Evolutionary conservation across 164 flowering plant species (phyloP), one percentile per base, ranked within the genome.

Genomic region (Magnolia sinica): DNA sequence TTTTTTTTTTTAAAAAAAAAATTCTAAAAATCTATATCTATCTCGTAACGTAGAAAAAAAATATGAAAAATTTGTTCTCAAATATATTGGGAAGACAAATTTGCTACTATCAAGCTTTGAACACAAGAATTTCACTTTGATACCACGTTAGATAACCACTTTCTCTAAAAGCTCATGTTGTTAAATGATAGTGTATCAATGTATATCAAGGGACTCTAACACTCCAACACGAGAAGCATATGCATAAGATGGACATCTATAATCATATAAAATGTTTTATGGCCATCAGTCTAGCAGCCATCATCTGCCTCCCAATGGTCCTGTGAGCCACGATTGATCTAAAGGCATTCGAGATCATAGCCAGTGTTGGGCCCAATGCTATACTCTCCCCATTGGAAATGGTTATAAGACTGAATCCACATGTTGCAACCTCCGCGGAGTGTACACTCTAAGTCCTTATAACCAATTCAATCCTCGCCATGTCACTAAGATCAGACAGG

Each of bases 381-480:
- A 68, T 22, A 16, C 77, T 74, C 50, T 49, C 77, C 63, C 61
- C 77, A 10, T 50, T 31, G 9, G 71, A 74, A 45, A 74, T 79
- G 1, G 76, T 50, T 9, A 19, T 76, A 19, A 55, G 72, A 14
- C 66, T 79, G 16, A 79, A 73, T 22, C 70, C 78, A 24, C 59
- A 67, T 45, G 78, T 76, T 3, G 50, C 76, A 0, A 27, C 66
- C 24, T 23, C 71, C 49, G 51, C 76, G 27, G 76, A 79, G 3
- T 72, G 78, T 4, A 79, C 73, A 14, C 82, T 79, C n/a, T n/a
- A 76, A 52, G 10, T 79, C 14, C 79, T 79, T 1, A 73, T 37
- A 9, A 72, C 76, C 22, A 63, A 67, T 49, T 10, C 50, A 1
- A 11, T 76, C 23, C 74, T 79, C 8, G 68, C 69, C 1, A 27